Base-by-base conservation (phyloP, 306 rosid genomes). In the Citrullus amarus region DNA sequence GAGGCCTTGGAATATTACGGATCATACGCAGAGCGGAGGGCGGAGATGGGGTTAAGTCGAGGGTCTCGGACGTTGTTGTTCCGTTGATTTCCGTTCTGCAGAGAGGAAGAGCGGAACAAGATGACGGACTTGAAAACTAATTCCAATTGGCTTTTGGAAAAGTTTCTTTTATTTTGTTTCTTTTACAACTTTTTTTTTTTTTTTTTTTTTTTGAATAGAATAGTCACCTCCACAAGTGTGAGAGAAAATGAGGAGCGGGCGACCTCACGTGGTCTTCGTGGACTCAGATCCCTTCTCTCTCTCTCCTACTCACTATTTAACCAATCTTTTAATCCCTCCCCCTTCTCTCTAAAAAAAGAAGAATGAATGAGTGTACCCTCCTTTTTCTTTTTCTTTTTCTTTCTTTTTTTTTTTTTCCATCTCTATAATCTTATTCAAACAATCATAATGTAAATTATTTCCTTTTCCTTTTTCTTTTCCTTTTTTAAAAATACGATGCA, bases 71-170 rank as follows among this genome's bases (percentile, higher is more conserved):
- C 54, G 54, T 58, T 20, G n/a, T 54, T 9, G 30, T 25, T n/a
- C 53, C 17, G 74, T 67, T 67, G 51, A 38, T 44, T 60, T 22
- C 25, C 58, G 43, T 44, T 41, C 6, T 1, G 13, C 39, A 16
- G 44, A 61, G 71, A 39, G 48, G 9, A 34, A 65, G 15, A 43
- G 57, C 5, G 67, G 58, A 44, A 58, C 56, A 12, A 53, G 82
- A 72, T 16, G 48, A 65, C 92, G 91, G 97, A 92, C 51, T 77
- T 79, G 88, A 92, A 89, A 80, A 57, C 55, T 9, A 65, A 82
- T 62, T 87, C 81, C 91, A 90, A 79, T 90, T 55, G 81, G 82
- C 41, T 73, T 86, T 84, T 81, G 80, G 75, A 39, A 50, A 75
- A 78, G 46, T 61, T 54, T 79, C 36, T 34, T 66, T 79, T 68